These are phyloP conservation scores for Macadamia tetraphylla DNA, from an alignment of 164 flowering plant species.

Conservation along the genomic window DNA sequence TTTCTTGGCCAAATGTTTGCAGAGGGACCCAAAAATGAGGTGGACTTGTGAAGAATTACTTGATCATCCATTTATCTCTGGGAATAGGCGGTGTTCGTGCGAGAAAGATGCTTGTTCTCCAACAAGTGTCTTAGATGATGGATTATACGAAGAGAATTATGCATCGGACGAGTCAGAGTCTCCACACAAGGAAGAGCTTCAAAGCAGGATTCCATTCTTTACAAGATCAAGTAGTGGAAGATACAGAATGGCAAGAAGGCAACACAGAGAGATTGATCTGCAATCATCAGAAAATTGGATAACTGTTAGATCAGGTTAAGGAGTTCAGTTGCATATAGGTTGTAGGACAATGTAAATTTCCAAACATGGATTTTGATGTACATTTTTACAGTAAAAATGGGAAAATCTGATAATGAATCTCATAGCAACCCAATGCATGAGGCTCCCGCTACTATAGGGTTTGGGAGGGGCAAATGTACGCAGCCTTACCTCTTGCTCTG, in stretches of 20 bases:
- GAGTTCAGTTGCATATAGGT: slow-evolving; percentile 3
- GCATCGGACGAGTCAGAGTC: slow-evolving; percentile 18
- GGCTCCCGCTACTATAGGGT: too few relatives aligned
- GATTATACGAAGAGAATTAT: slow-evolving; percentile 8
- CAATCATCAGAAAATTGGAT: slow-evolving; percentile 34
- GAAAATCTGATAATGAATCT: neutral
- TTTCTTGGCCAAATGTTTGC: slow-evolving; percentile 47
- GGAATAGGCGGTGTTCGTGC: neutral
- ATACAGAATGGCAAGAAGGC: slow-evolving; percentile 6
- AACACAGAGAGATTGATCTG: slow-evolving; percentile 9
- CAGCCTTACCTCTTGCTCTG: too few relatives aligned
- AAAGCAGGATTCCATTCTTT: slow-evolving; percentile 17
- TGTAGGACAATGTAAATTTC: slow-evolving; percentile 12
- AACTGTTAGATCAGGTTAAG: slow-evolving; percentile 31
- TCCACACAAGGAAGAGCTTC: neutral
- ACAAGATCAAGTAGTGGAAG: slow-evolving; percentile 2
- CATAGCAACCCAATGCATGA: too few relatives aligned
- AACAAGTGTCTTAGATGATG: slow-evolving; percentile 29
- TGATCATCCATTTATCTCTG: slow-evolving; percentile 42
- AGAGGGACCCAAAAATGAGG: slow-evolving; percentile 36
- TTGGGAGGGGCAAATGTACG: too few relatives aligned
- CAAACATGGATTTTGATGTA: slow-evolving; percentile 15
- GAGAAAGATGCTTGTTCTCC: slow-evolving; percentile 24
- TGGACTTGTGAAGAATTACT: slow-evolving; percentile 36
- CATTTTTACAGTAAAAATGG: slow-evolving; percentile 3